Conservation (phyloP, 768 basidiomycete genomes). For the Daedaleopsis nitida region DNA sequence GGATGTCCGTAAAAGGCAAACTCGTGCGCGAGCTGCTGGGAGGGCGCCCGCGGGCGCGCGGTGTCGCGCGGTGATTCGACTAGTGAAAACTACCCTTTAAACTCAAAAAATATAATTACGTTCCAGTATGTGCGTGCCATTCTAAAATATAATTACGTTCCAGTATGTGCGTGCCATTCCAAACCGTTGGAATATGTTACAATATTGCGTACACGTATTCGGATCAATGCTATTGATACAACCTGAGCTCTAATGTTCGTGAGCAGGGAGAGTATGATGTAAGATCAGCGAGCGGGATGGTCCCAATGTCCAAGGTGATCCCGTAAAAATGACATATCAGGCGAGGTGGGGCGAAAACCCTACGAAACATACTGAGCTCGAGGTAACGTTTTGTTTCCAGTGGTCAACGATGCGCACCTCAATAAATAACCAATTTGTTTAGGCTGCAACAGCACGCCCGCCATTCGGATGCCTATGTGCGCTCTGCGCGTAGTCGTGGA, state of each 20-base stretch:
- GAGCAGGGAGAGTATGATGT: not conserved
- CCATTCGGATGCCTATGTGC: constrained; percentile 23
- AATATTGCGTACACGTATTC: too few species aligned
- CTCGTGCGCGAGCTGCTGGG: too few species aligned
- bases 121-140: too few species aligned
- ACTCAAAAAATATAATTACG: too few species aligned
- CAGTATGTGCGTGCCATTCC: too few species aligned
- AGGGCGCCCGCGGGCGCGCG: too few species aligned
- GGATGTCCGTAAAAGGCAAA: too few species aligned
- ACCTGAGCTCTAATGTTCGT: constrained; percentile 1
- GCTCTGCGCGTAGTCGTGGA: constrained; percentile 29
- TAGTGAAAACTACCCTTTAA: too few species aligned
- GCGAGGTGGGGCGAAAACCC: not conserved
- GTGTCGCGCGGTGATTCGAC: too few species aligned
- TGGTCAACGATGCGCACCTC: not conserved
- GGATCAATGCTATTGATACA: not conserved
- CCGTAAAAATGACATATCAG: not conserved
- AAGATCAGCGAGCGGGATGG: not conserved
- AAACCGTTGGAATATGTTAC: too few species aligned
- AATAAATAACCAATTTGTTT: constrained; percentile 1
- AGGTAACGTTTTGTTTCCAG: not conserved
- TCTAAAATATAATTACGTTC: too few species aligned
- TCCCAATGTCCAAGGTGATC: constrained; percentile 1
- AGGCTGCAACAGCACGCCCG: constrained; percentile 15
- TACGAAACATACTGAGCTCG: not conserved